phyloP scores from a whole-genome alignment of 225 moss, liverwort and hornwort species.

The Polytrichum formosum region DNA sequence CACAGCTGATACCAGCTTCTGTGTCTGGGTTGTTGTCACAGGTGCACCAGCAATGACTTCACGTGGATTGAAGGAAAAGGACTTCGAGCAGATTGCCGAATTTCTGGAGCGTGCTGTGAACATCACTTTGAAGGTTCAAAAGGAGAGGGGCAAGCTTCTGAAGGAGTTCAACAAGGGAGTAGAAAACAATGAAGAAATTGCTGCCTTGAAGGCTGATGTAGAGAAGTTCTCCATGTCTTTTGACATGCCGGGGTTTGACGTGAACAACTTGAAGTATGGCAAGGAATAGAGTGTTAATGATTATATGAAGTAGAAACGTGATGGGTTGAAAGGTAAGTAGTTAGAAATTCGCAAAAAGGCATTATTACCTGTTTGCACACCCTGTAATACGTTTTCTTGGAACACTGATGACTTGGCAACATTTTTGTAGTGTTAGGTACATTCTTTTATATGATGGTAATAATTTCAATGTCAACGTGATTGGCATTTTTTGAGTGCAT shows the following conservation, averaged over 20 bases:
- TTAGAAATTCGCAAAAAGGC: background rate
- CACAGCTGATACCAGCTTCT: no score
- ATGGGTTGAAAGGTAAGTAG: no score
- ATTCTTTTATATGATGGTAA: constrained; percentile 5
- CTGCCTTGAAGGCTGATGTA: constrained; percentile 56
- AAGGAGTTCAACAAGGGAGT: constrained; percentile 91
- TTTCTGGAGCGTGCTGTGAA: constrained; percentile 79
- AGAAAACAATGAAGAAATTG: constrained; percentile 68
- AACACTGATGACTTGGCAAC: background rate
- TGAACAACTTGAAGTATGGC: constrained; percentile 62
- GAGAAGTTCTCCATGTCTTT: constrained; percentile 83
- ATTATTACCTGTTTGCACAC: background rate
- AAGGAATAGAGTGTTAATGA: constrained; percentile 20
- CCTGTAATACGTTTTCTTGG: background rate
- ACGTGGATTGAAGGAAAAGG: constrained; percentile 91
- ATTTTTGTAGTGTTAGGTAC: constrained; percentile 10
- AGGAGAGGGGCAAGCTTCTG: constrained; percentile 79
- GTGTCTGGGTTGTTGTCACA: constrained; percentile 1
- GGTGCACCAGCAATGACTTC: constrained; percentile 97
- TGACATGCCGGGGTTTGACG: constrained; percentile 91
- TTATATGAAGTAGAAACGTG: background rate
- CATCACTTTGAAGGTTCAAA: constrained; percentile 82
- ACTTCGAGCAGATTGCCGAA: constrained; percentile 85
- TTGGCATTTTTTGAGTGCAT: no score
- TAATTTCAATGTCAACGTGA: background rate